phyloP scores from a whole-genome alignment of 2,329 filamentous ascomycete genomes.

The Macrophomina tecta region DNA sequence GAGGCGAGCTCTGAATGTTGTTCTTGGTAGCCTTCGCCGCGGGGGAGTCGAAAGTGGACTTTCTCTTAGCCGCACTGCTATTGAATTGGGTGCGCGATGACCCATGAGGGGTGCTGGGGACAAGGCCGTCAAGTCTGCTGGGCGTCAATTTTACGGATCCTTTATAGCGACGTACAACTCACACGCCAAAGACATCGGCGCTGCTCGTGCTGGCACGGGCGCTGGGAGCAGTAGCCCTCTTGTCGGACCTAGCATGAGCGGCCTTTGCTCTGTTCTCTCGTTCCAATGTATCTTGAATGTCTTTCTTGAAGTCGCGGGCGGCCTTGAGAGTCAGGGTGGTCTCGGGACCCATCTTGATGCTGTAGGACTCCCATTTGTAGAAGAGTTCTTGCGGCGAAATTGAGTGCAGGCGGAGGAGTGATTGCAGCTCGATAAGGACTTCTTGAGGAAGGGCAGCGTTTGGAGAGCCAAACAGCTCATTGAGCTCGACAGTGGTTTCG shows the following conservation, averaged over 20 bases:
- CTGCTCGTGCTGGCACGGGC: constrained; percentile 62
- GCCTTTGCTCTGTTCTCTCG: constrained; percentile 71
- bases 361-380: constrained; percentile 99
- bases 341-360: constrained; percentile 91
- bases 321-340: constrained; percentile 73
- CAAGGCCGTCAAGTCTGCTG: constrained; percentile 54
- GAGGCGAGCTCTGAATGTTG: constrained; percentile 58
- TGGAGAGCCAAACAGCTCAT: constrained; percentile 63
- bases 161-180: constrained; percentile 39
- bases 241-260: constrained; percentile 65
- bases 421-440: constrained; percentile 79
- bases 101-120: constrained; percentile 51
- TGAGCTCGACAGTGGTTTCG: constrained; percentile 59
- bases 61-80: constrained; percentile 59
- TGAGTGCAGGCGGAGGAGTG: constrained; percentile 83
- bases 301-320: constrained; percentile 80
- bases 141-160: background rate
- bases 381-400: constrained; percentile 85
- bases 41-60: constrained; percentile 59
- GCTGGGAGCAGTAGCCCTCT: constrained; percentile 66
- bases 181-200: constrained; percentile 80
- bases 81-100: constrained; percentile 38
- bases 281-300: constrained; percentile 83
- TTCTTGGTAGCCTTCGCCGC: constrained; percentile 52
- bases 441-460: constrained; percentile 71